A percentile compares a stretch with the other conserved stretches of the same genome.
phyloP scores from a whole-genome alignment of 352 stramenopile species.

The Phytophthora pseudosyringae region DNA sequence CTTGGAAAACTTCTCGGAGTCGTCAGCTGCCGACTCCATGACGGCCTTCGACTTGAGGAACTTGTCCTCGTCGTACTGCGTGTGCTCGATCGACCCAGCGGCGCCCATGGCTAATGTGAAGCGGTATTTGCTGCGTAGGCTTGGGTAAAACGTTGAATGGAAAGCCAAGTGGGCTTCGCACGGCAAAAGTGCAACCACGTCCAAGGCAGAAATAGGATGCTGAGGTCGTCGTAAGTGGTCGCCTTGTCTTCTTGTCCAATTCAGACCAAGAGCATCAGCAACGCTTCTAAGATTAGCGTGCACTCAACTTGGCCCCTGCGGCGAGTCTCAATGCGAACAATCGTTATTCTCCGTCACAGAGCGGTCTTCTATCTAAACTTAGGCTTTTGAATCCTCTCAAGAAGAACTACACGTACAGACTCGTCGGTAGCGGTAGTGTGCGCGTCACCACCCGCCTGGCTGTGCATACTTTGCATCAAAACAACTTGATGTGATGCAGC shows the following conservation, averaged over 20 bases:
- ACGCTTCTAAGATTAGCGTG: neutral
- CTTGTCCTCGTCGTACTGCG: slow-evolving; percentile 65
- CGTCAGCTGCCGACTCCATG: slow-evolving; percentile 65
- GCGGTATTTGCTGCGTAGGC: slow-evolving; percentile 16
- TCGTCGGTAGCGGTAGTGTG: neutral
- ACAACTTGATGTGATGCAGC: slow-evolving; percentile 32
- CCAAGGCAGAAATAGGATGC: slow-evolving; percentile 23
- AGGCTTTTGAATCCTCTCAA: too few relatives aligned
- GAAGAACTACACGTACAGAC: too few relatives aligned
- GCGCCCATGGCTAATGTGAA: slow-evolving; percentile 47
- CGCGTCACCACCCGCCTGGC: neutral
- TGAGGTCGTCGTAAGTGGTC: neutral
- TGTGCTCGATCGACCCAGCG: slow-evolving; percentile 59
- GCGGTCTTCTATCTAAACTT: too few relatives aligned
- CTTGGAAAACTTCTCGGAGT: slow-evolving; percentile 76
- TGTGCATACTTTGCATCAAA: slow-evolving; percentile 23
- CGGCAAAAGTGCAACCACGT: neutral
- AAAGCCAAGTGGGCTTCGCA: neutral
- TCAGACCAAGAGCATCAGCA: neutral
- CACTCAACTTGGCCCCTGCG: too few relatives aligned
- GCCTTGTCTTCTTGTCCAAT: slow-evolving; percentile 5
- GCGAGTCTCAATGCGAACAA: too few relatives aligned
- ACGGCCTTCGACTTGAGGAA: slow-evolving; percentile 74
- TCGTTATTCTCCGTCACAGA: too few relatives aligned
- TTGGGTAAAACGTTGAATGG: slow-evolving; percentile 35